These are phyloP conservation scores for Podospora tetraspora DNA, from an alignment of 495 filamentous ascomycete genomes.

Conservation along the genomic window DNA sequence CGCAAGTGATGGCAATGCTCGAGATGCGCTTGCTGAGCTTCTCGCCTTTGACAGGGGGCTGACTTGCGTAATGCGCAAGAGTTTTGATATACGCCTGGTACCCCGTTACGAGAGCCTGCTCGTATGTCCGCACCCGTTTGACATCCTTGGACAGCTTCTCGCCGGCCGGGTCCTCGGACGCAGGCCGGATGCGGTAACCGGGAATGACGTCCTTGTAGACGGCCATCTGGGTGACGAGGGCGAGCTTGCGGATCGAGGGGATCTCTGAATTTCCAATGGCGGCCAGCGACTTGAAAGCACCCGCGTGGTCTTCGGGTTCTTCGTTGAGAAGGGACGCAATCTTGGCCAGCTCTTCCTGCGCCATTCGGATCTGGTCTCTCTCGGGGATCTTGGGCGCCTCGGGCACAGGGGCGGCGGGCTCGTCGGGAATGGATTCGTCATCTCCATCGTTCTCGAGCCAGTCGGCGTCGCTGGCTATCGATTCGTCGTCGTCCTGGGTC, in stretches of 20 bases:
- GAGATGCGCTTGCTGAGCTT: slow-evolving; percentile 43
- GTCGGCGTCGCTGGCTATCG: slow-evolving; percentile 47
- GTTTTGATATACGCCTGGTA: slow-evolving; percentile 80
- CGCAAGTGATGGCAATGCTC: slow-evolving; percentile 76
- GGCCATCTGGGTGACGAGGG: slow-evolving; percentile 75
- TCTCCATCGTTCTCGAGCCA: slow-evolving; percentile 49
- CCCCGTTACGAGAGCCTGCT: slow-evolving; percentile 72
- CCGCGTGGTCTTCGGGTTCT: slow-evolving; percentile 84
- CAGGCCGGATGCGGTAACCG: slow-evolving; percentile 85
- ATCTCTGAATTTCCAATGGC: slow-evolving; percentile 66
- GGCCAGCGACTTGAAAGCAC: slow-evolving; percentile 68
- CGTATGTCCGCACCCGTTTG: slow-evolving; percentile 68
- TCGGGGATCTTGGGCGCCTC: slow-evolving; percentile 59
- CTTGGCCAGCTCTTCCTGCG: slow-evolving; percentile 87
- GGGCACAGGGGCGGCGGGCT: slow-evolving; percentile 34
- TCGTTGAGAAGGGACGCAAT: slow-evolving; percentile 80
- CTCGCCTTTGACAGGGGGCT: slow-evolving; percentile 24
- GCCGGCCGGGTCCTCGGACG: slow-evolving; percentile 62
- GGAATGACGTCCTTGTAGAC: slow-evolving; percentile 96
- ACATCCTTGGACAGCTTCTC: slow-evolving; percentile 91
- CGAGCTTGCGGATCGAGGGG: slow-evolving; percentile 72
- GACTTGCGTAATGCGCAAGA: slow-evolving; percentile 57
- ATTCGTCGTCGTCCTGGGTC: slow-evolving; percentile 45
- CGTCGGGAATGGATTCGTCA: slow-evolving; percentile 36
- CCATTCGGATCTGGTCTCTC: slow-evolving; percentile 72